Conservation (phyloP, 2,329 filamentous ascomycete species). For the Beauveria caledonica region DNA sequence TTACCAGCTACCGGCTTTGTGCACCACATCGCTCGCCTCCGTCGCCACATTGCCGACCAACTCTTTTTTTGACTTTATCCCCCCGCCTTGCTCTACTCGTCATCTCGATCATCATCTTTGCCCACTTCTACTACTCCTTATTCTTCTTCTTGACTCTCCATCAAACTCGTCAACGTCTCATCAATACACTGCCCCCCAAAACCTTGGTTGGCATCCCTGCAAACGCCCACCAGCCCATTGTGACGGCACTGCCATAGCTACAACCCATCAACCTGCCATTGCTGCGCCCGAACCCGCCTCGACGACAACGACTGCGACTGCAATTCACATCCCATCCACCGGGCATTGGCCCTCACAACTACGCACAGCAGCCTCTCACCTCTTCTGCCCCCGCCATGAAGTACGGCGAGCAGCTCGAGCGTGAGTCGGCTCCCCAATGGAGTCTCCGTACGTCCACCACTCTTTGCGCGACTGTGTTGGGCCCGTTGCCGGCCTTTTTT, state of each 20-base stretch:
- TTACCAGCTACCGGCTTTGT: too few species aligned
- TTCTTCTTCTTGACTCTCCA: too few species aligned
- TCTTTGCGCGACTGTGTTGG: neutral
- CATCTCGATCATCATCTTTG: neutral
- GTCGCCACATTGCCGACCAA: too few species aligned
- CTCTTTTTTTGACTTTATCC: neutral
- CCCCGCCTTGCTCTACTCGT: neutral
- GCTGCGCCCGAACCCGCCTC: neutral
- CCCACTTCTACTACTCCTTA: neutral
- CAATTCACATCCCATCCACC: neutral
- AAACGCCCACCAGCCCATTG: neutral
- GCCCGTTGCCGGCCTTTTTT: too few species aligned
- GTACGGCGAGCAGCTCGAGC: slow-evolving; percentile 50
- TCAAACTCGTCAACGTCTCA: too few species aligned
- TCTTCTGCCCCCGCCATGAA: slow-evolving; percentile 25
- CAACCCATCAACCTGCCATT: neutral
- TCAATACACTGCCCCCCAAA: too few species aligned
- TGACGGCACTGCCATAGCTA: neutral
- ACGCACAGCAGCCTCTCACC: neutral
- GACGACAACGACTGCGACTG: neutral
- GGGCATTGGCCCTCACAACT: neutral
- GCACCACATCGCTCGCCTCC: too few species aligned
- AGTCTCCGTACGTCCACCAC: slow-evolving; percentile 51
- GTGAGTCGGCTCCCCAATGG: slow-evolving; percentile 76
- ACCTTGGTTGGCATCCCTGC: too few species aligned